These are phyloP conservation scores for Clarireedia paspali DNA, from an alignment of 2,329 filamentous ascomycete species.

Conservation along the genomic window DNA sequence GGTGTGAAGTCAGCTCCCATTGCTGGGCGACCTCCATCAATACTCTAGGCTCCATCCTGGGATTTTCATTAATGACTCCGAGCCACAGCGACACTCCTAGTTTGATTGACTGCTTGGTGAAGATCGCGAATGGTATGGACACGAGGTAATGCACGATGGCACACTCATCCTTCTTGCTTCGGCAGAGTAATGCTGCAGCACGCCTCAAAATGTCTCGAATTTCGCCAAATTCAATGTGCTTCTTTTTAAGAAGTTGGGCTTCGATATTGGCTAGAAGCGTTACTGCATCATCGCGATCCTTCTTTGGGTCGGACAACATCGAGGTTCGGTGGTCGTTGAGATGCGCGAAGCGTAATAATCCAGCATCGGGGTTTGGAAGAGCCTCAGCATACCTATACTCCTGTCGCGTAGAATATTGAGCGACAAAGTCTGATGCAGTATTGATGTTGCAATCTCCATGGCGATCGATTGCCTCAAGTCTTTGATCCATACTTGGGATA, in stretches of 20 bases:
- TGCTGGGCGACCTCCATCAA: conserved; percentile 81
- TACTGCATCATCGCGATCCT: conserved; percentile 49
- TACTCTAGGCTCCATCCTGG: conserved; percentile 76
- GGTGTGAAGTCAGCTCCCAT: conserved; percentile 80
- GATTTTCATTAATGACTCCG: conserved; percentile 94
- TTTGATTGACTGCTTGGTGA: conserved; percentile 92
- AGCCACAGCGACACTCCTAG: conserved; percentile 94
- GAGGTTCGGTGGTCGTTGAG: conserved; percentile 39
- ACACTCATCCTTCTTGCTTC: conserved; percentile 65
- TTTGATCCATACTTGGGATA: conserved; percentile 79
- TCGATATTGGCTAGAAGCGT: conserved; percentile 68
- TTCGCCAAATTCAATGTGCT: conserved; percentile 63
- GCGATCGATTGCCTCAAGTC: conserved; percentile 72
- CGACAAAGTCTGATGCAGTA: conserved; percentile 90
- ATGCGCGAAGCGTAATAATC: conserved; percentile 55
- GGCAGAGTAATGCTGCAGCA: conserved; percentile 80
- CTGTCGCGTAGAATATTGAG: conserved; percentile 93
- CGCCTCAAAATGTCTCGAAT: conserved; percentile 75
- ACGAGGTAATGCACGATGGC: conserved; percentile 82
- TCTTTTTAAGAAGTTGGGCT: conserved; percentile 59
- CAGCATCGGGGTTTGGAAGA: conserved; percentile 58
- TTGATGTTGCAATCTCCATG: conserved; percentile 72
- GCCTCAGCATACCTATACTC: conserved; percentile 86
- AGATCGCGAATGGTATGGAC: conserved; percentile 83
- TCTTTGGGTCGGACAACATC: conserved; percentile 38